Percentiles rank a stretch among this genome's conserved stretches.
These are phyloP conservation scores for Fusarium fujikuroi DNA, from an alignment of 2,329 filamentous ascomycete species.

Conservation along the genomic window DNA sequence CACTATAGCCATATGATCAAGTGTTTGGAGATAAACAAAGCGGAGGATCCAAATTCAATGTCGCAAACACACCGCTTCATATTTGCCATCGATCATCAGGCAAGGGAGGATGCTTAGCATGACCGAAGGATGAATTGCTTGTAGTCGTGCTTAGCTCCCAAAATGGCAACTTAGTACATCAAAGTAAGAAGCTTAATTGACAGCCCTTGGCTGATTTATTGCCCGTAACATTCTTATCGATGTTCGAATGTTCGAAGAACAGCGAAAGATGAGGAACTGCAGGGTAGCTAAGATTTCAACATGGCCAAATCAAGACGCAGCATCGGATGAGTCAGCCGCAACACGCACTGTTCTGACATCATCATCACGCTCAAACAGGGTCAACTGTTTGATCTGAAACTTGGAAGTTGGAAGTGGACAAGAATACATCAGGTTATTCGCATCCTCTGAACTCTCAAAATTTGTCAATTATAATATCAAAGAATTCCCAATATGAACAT, in stretches of 20 bases:
- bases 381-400: slow-evolving; percentile 17
- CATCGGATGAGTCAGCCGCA: not conserved
- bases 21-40: not conserved
- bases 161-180: accelerated
- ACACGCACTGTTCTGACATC: slow-evolving; percentile 23
- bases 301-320: not conserved
- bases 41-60: accelerated
- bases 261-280: not conserved
- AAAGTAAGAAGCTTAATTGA: not conserved
- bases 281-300: not conserved
- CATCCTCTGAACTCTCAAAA: accelerated
- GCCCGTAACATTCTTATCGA: too few relatives aligned
- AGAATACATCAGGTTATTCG: slow-evolving; percentile 7
- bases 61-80: accelerated
- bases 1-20: too few relatives aligned
- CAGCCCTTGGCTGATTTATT: accelerated
- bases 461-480: not conserved
- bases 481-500: slow-evolving; percentile 38
- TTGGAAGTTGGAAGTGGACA: slow-evolving; percentile 30
- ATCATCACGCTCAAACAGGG: slow-evolving; percentile 22
- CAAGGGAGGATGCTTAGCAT: accelerated
- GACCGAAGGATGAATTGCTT: accelerated
- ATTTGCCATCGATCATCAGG: accelerated
- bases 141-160: accelerated
- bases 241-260: accelerated